Base-by-base conservation (phyloP, 495 filamentous ascomycete genomes). In the Copromyces sp. region DNA sequence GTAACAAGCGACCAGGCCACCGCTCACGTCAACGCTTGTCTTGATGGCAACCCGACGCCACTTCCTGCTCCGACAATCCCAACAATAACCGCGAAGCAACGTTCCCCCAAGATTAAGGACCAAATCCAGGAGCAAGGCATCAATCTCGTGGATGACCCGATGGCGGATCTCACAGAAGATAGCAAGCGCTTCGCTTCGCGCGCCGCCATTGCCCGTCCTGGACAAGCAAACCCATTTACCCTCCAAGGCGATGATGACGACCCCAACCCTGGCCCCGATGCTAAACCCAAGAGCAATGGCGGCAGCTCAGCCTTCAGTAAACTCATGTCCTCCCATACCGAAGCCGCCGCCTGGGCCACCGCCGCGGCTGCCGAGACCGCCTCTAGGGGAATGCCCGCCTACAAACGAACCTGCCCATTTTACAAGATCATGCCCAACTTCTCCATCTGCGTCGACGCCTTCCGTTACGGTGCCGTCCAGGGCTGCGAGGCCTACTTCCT, bases 371-470 rank as follows among this genome's bases (percentile, higher is more conserved):
- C 91, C 0, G 93, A 97, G 78, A 82, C 87, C 6, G 86, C 89
- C 3, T 90, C 93, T 8, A 87, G 93, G 32, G 95, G 95, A n/a
- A 97, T 94, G 80, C 92, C 92, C 53, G 90, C 95, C 1, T 94
- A 94, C 79, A 86, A 94, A 77, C 87, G 96, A 69, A 97, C 92
- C 1, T 99, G 95, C 79, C 95, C 95, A 0, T 99, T 99, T 78
- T 99, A 98, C 83, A 99, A 99, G 80, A 97, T 98, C 73, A 87
- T 99, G 81, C 93, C 94, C 3, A 93, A 93, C 1, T 91, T 98
- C 73, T 92, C 87, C 70, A 96, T 98, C 73, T 94, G 93, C 71
- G 95, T 99, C 4, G 95, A 99, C 80, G 95, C 96, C 0, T 98
- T 99, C 80, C 89, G 94, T 7, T 99, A 98, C 77, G 96, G 95